Percentiles rank a stretch among this genome's conserved stretches.
phyloP scores from a whole-genome alignment of 352 stramenopile genomes.

The Phytophthora hybrid region DNA sequence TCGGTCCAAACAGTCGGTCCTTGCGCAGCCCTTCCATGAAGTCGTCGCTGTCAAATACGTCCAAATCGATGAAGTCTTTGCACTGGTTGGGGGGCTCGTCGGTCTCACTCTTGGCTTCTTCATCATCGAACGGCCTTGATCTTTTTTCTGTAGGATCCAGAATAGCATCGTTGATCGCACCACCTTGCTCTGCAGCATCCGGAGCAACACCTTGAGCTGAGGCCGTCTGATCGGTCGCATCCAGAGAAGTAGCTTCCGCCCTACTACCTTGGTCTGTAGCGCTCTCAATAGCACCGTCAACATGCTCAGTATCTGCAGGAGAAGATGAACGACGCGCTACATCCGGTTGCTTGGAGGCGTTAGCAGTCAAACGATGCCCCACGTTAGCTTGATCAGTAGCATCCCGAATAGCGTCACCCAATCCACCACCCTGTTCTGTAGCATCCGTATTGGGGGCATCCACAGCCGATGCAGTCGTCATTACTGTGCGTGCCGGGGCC shows the following conservation, averaged over 20 bases:
- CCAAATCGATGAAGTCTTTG: background rate
- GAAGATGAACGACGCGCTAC: background rate
- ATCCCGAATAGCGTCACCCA: background rate
- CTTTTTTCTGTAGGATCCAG: too few relatives aligned
- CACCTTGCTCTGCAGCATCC: background rate
- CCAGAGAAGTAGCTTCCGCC: too few relatives aligned
- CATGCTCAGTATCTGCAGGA: background rate
- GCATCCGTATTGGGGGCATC: background rate
- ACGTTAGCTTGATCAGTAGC: background rate
- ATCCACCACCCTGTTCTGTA: background rate
- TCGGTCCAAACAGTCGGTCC: background rate
- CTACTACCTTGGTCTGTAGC: too few relatives aligned
- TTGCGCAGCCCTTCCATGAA: conserved; percentile 19
- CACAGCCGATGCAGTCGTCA: background rate
- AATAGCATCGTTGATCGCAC: background rate
- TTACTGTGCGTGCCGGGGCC: too few relatives aligned
- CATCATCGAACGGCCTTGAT: too few relatives aligned
- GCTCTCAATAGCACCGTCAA: too few relatives aligned
- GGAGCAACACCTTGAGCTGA: background rate
- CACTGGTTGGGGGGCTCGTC: too few relatives aligned
- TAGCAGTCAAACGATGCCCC: too few relatives aligned
- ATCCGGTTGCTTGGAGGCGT: background rate
- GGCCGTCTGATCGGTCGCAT: background rate
- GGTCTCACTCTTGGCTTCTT: conserved; percentile 20
- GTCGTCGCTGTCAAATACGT: conserved; percentile 15